Conservation (phyloP, 495 filamentous ascomycete species). For the Hypomontagnella submonticulosa region DNA sequence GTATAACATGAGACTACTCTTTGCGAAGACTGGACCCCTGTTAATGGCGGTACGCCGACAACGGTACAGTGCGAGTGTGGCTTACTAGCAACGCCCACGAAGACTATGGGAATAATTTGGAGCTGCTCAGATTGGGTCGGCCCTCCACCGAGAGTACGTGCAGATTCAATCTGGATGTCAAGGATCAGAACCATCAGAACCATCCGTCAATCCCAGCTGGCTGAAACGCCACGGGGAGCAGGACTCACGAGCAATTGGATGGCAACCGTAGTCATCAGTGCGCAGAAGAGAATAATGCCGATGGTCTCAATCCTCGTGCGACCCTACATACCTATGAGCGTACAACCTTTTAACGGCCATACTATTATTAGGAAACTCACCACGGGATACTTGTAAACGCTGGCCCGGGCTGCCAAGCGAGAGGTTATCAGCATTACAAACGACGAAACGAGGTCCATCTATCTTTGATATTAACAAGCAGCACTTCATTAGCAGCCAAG, state of each 20-base stretch:
- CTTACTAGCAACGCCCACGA: conserved; percentile 64
- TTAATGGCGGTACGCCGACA: conserved; percentile 20
- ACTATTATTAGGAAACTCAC: conserved; percentile 42
- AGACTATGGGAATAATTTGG: conserved; percentile 62
- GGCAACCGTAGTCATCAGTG: conserved; percentile 67
- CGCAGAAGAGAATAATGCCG: conserved; percentile 69
- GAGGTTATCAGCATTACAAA: conserved; percentile 66
- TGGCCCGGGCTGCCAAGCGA: conserved; percentile 61
- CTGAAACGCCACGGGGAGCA: conserved; percentile 15
- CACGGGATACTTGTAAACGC: conserved; percentile 67
- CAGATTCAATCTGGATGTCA: conserved; percentile 59
- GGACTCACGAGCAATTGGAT: conserved; percentile 61
- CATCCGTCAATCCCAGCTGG: conserved; percentile 12
- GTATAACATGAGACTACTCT: conserved; percentile 62
- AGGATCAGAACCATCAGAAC: conserved; percentile 42
- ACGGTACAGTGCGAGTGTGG: conserved; percentile 10
- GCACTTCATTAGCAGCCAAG: conserved; percentile 29
- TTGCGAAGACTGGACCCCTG: conserved; percentile 55
- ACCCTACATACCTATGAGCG: conserved; percentile 50
- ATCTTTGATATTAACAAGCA: conserved; percentile 35
- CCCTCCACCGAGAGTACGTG: conserved; percentile 56
- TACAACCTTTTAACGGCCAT: conserved; percentile 14
- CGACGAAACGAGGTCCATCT: conserved; percentile 69
- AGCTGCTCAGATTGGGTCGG: conserved; percentile 52
- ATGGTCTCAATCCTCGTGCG: conserved; percentile 66